Evolutionary conservation across 805 yeast species (phyloP).

Genomic region (Zygotorulaspora chibaensis): DNA sequence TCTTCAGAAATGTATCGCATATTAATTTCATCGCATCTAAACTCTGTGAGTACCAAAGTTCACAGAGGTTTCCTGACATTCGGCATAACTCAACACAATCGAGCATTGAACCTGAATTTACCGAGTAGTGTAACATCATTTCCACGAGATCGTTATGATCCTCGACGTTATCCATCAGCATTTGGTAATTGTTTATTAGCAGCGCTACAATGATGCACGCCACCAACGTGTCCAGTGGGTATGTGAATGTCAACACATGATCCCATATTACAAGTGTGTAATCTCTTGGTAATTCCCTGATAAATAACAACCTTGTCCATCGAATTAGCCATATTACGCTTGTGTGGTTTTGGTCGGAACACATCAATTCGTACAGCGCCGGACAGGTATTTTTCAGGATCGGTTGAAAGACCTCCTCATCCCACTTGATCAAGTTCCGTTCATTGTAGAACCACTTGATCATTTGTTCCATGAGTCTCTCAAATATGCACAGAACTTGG

Average conservation of each 20-base stretch:
- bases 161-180: slow-evolving; percentile 14
- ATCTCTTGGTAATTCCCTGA: slow-evolving; percentile 29
- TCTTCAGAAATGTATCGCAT: slow-evolving; percentile 23
- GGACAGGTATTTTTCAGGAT: slow-evolving; percentile 22
- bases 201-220: slow-evolving; percentile 25
- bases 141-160: slow-evolving; percentile 32
- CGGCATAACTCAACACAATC: slow-evolving; percentile 26
- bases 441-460: slow-evolving; percentile 28
- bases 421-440: slow-evolving; percentile 25
- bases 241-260: slow-evolving; percentile 26
- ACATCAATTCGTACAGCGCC: slow-evolving; percentile 14
- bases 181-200: slow-evolving; percentile 19
- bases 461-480: slow-evolving; percentile 27
- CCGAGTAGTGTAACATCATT: slow-evolving; percentile 23
- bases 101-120: slow-evolving; percentile 11
- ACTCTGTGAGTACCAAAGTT: slow-evolving; percentile 22
- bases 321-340: slow-evolving; percentile 33
- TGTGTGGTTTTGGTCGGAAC: slow-evolving; percentile 12
- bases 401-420: slow-evolving; percentile 18
- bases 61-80: slow-evolving; percentile 28
- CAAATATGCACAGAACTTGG: slow-evolving; percentile 23
- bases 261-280: slow-evolving; percentile 31
- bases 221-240: slow-evolving; percentile 23
- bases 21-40: slow-evolving; percentile 20
- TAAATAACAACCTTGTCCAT: slow-evolving; percentile 32